These are phyloP conservation scores for Daldinia bambusicola DNA, from an alignment of 495 filamentous ascomycete species.

Conservation along the genomic window DNA sequence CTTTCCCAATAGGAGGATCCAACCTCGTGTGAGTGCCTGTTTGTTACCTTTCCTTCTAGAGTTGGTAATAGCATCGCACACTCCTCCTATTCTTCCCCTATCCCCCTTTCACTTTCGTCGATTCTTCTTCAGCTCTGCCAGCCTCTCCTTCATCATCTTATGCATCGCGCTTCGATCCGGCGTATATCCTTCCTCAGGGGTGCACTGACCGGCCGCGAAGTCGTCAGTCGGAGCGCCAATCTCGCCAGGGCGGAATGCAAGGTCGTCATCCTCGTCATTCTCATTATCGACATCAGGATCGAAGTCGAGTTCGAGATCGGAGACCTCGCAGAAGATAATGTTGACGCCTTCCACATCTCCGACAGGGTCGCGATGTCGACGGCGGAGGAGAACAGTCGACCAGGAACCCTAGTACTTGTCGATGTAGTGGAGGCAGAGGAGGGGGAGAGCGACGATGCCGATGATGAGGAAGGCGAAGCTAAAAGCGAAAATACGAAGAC, in stretches of 20 bases:
- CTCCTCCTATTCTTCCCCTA: neutral
- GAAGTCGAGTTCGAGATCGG: neutral
- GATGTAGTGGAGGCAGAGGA: conserved; percentile 30
- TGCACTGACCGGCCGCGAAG: neutral
- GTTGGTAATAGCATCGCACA: neutral
- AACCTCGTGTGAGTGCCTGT: neutral
- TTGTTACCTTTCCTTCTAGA: neutral
- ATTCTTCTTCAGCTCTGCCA: neutral
- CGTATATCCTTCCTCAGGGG: neutral
- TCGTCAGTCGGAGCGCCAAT: neutral
- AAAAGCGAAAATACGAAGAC: conserved; percentile 18
- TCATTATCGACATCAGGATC: neutral
- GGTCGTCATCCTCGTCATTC: neutral
- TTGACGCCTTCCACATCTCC: neutral
- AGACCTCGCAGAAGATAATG: neutral
- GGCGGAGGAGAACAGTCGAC: neutral
- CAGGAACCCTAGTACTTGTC: conserved; percentile 39
- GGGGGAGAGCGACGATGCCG: conserved; percentile 11
- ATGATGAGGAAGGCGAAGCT: conserved; percentile 18
- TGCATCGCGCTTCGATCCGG: neutral
- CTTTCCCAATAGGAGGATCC: neutral
- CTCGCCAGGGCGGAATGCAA: neutral
- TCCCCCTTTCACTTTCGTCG: too few species aligned
- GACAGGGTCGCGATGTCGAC: neutral
- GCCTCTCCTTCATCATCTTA: neutral